These are phyloP conservation scores for Penicillium fuscoglaucum DNA, from an alignment of 2,329 filamentous ascomycete species.

Conservation along the genomic window DNA sequence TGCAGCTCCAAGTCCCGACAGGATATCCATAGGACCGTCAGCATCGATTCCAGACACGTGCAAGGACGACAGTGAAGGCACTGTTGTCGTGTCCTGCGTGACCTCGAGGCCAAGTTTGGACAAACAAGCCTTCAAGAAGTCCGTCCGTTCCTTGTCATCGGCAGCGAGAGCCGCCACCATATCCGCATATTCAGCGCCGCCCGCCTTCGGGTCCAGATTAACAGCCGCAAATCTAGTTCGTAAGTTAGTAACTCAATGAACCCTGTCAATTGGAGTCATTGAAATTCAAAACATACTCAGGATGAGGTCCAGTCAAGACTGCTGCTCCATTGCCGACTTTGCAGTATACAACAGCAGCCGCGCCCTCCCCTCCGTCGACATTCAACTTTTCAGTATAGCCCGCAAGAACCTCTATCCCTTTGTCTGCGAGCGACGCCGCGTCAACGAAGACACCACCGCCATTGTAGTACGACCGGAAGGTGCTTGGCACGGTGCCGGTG, in stretches of 20 bases:
- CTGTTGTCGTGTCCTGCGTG: slow-evolving; percentile 64
- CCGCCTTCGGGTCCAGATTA: slow-evolving; percentile 70
- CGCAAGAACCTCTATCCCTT: slow-evolving; percentile 77
- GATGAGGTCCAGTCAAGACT: slow-evolving; percentile 83
- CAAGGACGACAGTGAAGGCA: slow-evolving; percentile 77
- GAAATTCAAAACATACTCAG: slow-evolving; percentile 64
- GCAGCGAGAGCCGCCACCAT: slow-evolving; percentile 67
- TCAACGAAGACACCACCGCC: slow-evolving; percentile 92
- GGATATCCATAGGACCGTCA: slow-evolving; percentile 66
- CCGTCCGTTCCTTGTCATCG: slow-evolving; percentile 67
- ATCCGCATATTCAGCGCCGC: slow-evolving; percentile 67
- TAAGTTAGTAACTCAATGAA: slow-evolving; percentile 19
- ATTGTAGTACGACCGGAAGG: slow-evolving; percentile 82
- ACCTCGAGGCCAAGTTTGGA: slow-evolving; percentile 79
- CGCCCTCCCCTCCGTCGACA: slow-evolving; percentile 71
- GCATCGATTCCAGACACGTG: slow-evolving; percentile 74
- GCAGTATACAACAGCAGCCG: slow-evolving; percentile 80
- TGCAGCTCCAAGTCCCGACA: slow-evolving; percentile 63
- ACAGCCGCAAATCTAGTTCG: slow-evolving; percentile 71
- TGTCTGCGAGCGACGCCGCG: slow-evolving; percentile 60
- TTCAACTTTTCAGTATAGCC: slow-evolving; percentile 72
- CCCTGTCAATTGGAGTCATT: slow-evolving; percentile 3
- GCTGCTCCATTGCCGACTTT: slow-evolving; percentile 77
- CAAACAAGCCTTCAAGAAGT: slow-evolving; percentile 78
- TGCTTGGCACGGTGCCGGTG: slow-evolving; percentile 53